Evolutionary conservation across 2,329 filamentous ascomycete genomes (phyloP), one percentile per base, ranked within the genome.

Genomic region (Fusarium nygamai): DNA sequence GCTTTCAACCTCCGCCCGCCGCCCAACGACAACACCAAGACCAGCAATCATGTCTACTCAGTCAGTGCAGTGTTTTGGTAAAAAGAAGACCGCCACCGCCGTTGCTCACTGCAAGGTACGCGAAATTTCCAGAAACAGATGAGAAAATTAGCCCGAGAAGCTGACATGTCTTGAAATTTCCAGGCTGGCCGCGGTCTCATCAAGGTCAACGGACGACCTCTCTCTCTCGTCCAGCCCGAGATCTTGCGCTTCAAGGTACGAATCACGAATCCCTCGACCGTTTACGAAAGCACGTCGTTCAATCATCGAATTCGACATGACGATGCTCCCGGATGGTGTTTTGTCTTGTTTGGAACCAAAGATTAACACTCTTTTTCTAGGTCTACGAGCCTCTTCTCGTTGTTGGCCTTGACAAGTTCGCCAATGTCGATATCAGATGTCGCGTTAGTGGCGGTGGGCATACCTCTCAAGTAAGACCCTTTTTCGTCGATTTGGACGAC

Each of bases 301-400:
- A 34, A 6, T 17, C 19, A 6, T 47, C 20, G 34, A 56, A n/a
- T 13, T 39, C 6, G 27, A 29, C 10, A 39, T 29, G 34, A 14
- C 58, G 27, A 46, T 46, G 38, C 39, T 17, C 39, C 17, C 7
- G 17, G 9, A 20, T 46, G 39, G n/a, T 36, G 19, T 34, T 19
- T 2, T 22, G 31, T 19, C n/a, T 27, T n/a, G 24, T 39, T 36
- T 41, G 31, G 65, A 70, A 74, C 65, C 50, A 64, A 61, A 56
- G 62, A 61, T 77, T 80, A 72, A 81, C 54, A 73, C 39, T 43
- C 12, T 24, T 27, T 16, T 54, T 29, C 64, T 80, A 93, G 92
- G 95, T 98, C 88, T 99, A 99, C 92, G 96, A 99, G 89, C 96
- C 96, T 82, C 89, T 99, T 87, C 92, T 99, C 82, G 94, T 99